Evolutionary conservation across 805 yeast species (phyloP).

Genomic region (Myxozyma neotropica): DNA sequence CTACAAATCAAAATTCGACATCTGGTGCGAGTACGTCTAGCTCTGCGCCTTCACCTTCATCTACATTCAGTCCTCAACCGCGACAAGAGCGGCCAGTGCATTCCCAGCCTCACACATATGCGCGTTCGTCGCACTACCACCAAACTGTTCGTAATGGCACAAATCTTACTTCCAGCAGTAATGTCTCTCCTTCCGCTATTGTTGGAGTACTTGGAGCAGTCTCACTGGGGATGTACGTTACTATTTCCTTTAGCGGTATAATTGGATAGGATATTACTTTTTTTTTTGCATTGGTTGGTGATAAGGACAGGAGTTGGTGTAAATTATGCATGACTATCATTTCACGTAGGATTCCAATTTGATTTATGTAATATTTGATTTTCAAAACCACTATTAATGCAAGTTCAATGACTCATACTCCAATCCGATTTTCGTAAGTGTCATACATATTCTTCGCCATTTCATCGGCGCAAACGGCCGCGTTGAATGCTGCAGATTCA

Average conservation of each 20-base stretch:
- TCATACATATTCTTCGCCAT: too few relatives aligned
- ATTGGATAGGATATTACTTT: neutral
- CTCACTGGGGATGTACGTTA: neutral
- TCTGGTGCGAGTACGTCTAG: neutral
- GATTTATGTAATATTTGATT: too few relatives aligned
- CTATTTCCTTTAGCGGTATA: conserved; percentile 1
- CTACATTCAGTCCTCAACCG: neutral
- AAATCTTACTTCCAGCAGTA: neutral
- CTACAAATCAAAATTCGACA: neutral
- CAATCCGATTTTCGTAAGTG: too few relatives aligned
- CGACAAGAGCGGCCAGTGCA: neutral
- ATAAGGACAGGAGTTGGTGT: neutral
- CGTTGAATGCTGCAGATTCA: too few relatives aligned
- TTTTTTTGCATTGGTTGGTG: neutral
- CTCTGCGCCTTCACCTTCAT: neutral
- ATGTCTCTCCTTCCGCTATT: neutral
- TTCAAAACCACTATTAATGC: too few relatives aligned
- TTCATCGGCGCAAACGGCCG: too few relatives aligned
- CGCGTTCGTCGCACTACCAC: neutral
- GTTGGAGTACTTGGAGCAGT: conserved; percentile 7
- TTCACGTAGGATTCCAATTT: too few relatives aligned
- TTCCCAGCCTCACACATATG: neutral
- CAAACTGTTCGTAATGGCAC: neutral
- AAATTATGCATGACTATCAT: neutral
- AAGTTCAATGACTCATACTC: too few relatives aligned